Conservation (phyloP, 208 protist genomes). For the Crithidia mellificae region DNA sequence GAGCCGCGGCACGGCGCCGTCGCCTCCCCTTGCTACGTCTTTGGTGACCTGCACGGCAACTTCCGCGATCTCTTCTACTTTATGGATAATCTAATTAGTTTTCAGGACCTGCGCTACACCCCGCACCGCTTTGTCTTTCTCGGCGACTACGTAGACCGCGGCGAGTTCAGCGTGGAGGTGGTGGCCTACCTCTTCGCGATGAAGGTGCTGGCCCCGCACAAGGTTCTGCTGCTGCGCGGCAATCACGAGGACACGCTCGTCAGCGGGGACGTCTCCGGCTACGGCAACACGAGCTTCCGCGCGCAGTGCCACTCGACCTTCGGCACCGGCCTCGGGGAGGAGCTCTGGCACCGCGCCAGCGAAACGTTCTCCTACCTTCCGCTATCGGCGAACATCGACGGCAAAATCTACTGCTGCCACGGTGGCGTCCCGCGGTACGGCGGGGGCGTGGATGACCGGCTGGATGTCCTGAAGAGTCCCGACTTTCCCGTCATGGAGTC, state of each 20-base stretch:
- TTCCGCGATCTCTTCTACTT: constrained; percentile 94
- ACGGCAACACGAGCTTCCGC: constrained; percentile 89
- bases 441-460: constrained; percentile 79
- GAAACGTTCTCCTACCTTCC: constrained; percentile 85
- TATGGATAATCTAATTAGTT: constrained; percentile 90
- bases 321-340: constrained; percentile 78
- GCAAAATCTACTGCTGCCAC: constrained; percentile 94
- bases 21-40: constrained; percentile 91
- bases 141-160: constrained; percentile 98
- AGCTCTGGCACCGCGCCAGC: constrained; percentile 88
- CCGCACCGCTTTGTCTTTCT: constrained; percentile 96
- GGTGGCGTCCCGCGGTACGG: constrained; percentile 90
- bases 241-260: constrained; percentile 95
- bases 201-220: constrained; percentile 90
- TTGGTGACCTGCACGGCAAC: constrained; percentile 95
- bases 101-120: constrained; percentile 91
- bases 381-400: constrained; percentile 92
- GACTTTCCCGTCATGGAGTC: constrained; percentile 83
- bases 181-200: constrained; percentile 91
- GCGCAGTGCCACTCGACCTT: constrained; percentile 87
- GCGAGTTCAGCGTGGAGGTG: constrained; percentile 92
- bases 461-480: constrained; percentile 61
- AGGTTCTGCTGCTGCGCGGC: constrained; percentile 92
- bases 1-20: constrained; percentile 75
- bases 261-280: constrained; percentile 89